phyloP scores from a whole-genome alignment of 768 basidiomycete genomes.

The Grammothele lineata region DNA sequence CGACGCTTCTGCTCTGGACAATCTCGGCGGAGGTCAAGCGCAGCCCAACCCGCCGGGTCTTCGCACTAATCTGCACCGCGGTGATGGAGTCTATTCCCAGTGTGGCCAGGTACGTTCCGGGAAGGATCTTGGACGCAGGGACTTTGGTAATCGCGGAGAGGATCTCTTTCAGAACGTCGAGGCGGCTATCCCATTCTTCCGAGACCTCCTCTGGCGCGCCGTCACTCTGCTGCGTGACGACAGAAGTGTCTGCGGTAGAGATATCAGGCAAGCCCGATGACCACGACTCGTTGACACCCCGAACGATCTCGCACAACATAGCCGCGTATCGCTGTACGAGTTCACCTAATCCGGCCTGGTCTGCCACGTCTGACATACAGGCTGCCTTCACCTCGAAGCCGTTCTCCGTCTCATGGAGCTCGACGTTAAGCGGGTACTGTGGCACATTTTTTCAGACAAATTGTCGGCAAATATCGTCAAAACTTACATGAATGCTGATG shows the following conservation, averaged over 20 bases:
- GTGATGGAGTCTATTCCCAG: conserved; percentile 49
- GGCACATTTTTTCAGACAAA: neutral
- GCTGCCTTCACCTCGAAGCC: conserved; percentile 34
- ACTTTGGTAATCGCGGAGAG: conserved; percentile 24
- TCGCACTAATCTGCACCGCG: conserved; percentile 41
- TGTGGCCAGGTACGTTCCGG: conserved; percentile 33
- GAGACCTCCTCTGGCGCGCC: neutral
- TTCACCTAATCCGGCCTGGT: conserved; percentile 17
- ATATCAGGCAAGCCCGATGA: conserved; percentile 6
- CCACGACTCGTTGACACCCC: conserved; percentile 14
- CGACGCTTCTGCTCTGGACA: conserved; percentile 36
- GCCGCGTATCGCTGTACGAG: conserved; percentile 18
- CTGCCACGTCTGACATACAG: conserved; percentile 30
- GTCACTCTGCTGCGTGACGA: neutral
- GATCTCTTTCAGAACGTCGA: conserved; percentile 9
- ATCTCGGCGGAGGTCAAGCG: conserved; percentile 34
- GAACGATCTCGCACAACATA: conserved; percentile 20
- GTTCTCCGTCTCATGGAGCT: conserved; percentile 30
- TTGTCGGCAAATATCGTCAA: conserved; percentile 4
- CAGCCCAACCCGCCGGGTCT: conserved; percentile 35
- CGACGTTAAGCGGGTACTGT: conserved; percentile 43
- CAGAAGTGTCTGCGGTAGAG: neutral
- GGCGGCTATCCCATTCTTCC: neutral
- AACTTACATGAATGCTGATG: conserved; percentile 29
- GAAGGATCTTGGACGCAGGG: conserved; percentile 26